Conservation (phyloP, 306 rosid genomes). For the Cucurbita maxima region DNA sequence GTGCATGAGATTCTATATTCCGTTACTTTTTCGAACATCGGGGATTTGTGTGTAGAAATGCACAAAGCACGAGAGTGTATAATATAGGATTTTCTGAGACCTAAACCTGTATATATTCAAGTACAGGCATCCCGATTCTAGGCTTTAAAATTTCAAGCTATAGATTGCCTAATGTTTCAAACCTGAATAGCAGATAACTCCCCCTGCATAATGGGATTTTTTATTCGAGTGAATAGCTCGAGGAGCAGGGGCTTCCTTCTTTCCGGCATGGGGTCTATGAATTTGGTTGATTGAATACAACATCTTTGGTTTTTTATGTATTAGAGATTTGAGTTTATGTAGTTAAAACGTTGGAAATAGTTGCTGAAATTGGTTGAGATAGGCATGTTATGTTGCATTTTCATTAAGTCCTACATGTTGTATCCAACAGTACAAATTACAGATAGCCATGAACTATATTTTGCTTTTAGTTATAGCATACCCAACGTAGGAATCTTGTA, state of each 20-base stretch:
- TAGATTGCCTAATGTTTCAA: background rate
- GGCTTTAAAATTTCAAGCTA: background rate
- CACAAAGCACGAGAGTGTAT: background rate
- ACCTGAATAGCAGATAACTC: background rate
- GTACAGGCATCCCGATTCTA: background rate
- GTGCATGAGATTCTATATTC: background rate
- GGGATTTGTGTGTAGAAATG: background rate
- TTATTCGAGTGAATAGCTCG: too few species aligned
- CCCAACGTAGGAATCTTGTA: background rate
- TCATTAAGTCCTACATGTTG: background rate
- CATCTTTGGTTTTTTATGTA: too few species aligned
- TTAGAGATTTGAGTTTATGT: too few species aligned
- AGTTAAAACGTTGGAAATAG: background rate
- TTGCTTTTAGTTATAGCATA: background rate
- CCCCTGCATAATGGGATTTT: too few species aligned
- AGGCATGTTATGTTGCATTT: conserved; percentile 9
- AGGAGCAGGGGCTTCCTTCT: too few species aligned
- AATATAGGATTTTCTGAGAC: background rate
- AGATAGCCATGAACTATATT: conserved; percentile 6
- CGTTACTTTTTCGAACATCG: background rate
- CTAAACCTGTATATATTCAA: background rate
- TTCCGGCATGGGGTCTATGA: too few species aligned
- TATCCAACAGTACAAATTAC: background rate
- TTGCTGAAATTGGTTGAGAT: conserved; percentile 1
- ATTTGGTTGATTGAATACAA: too few species aligned